Percentiles rank a stretch among this genome's conserved stretches.
Conservation (phyloP, 257 asterid species). For the Solanum sejunctum region DNA sequence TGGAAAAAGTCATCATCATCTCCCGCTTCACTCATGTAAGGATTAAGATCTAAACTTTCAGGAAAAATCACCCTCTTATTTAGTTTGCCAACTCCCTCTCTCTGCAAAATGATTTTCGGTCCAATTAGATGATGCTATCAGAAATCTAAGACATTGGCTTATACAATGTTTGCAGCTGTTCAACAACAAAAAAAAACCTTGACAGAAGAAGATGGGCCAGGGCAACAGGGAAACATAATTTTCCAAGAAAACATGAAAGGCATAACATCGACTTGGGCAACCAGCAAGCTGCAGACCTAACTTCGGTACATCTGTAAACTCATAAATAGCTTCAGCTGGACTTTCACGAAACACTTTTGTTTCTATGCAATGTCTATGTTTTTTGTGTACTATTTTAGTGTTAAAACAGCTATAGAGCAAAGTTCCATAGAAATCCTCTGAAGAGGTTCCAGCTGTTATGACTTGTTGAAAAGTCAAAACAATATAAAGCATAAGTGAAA, state of each 20-base stretch:
- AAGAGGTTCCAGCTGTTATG: not conserved
- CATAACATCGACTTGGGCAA: not conserved
- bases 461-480: not conserved
- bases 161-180: not conserved
- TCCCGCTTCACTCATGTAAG: slow-evolving; percentile 62
- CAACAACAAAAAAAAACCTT: not conserved
- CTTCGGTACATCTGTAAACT: not conserved
- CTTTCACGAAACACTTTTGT: not conserved
- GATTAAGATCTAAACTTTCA: slow-evolving; percentile 58
- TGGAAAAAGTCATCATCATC: slow-evolving; percentile 56
- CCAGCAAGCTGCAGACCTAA: not conserved
- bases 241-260: not conserved
- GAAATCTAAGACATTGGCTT: not conserved
- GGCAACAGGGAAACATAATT: not conserved
- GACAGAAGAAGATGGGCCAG: not conserved
- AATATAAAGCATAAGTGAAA: not conserved
- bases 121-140: not conserved
- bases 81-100: slow-evolving; percentile 83
- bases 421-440: not conserved
- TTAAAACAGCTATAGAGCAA: not conserved
- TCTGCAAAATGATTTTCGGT: slow-evolving; percentile 24
- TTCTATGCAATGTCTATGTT: not conserved
- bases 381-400: not conserved
- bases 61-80: slow-evolving; percentile 90
- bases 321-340: not conserved